Evolutionary conservation across 345 rosid species (phyloP).

Genomic region (Citrus australasica): DNA sequence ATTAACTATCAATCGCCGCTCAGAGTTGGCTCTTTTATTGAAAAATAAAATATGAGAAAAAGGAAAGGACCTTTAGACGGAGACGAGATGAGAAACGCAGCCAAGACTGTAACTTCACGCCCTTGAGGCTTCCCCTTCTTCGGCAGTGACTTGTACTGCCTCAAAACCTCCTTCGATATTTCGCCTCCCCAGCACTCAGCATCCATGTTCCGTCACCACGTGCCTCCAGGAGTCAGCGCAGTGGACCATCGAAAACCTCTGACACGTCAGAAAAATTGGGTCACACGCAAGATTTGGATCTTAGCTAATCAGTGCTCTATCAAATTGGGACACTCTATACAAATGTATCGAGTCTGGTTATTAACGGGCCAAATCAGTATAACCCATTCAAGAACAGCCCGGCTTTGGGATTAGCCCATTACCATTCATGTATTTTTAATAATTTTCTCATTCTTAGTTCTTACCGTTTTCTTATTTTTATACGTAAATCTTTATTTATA

Average conservation of each 20-base stretch:
- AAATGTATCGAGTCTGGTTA: no score
- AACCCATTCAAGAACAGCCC: no score
- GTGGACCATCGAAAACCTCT: neutral
- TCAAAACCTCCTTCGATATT: slow-evolving; percentile 50
- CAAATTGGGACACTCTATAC: no score
- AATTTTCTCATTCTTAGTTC: no score
- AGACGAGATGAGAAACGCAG: slow-evolving; percentile 79
- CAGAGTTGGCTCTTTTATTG: neutral
- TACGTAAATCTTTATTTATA: no score
- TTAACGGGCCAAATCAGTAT: no score
- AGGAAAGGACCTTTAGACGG: slow-evolving; percentile 54
- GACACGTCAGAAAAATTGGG: neutral
- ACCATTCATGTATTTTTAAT: no score
- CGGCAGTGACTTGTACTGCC: slow-evolving; percentile 55
- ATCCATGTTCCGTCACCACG: neutral
- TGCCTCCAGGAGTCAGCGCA: neutral
- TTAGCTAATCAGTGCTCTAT: no score
- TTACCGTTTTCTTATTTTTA: no score
- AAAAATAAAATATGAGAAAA: no score
- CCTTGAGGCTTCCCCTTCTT: slow-evolving; percentile 98
- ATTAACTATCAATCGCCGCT: neutral
- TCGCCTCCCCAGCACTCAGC: slow-evolving; percentile 37
- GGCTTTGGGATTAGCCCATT: no score
- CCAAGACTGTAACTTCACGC: slow-evolving; percentile 72
- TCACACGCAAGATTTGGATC: neutral